These are phyloP conservation scores for Prunella vulgaris DNA, from an alignment of 257 asterid genomes.

Conservation along the genomic window DNA sequence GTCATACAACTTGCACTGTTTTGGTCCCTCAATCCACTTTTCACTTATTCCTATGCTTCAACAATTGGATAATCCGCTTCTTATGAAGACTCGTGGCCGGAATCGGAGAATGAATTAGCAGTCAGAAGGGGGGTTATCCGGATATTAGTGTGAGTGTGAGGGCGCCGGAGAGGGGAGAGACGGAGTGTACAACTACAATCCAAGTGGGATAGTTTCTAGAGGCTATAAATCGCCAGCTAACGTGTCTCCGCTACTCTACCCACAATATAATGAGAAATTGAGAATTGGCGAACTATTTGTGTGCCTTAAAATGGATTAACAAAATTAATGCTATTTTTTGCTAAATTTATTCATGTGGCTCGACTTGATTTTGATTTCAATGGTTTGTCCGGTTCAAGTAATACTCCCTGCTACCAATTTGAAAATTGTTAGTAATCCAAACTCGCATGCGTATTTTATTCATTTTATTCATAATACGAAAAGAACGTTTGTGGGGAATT, in stretches of 20 bases:
- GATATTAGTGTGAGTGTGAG: slow-evolving; percentile 5
- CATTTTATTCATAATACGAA: too few species aligned
- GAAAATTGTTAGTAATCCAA: too few species aligned
- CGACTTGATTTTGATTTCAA: neutral
- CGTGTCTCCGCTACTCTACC: slow-evolving; percentile 4
- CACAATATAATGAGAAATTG: neutral
- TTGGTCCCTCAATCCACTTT: neutral
- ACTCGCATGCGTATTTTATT: too few species aligned
- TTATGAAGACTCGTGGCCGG: neutral
- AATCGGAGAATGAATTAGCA: neutral
- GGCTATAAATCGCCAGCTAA: slow-evolving; percentile 15
- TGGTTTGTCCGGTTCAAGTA: too few species aligned
- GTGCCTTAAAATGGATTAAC: neutral
- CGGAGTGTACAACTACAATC: slow-evolving; percentile 14
- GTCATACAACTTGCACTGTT: neutral
- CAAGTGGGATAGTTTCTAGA: slow-evolving; percentile 13
- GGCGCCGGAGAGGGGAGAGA: slow-evolving; percentile 10
- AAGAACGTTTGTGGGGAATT: too few species aligned
- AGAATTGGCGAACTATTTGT: too few species aligned
- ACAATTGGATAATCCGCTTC: neutral
- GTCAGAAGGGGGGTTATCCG: slow-evolving; percentile 7
- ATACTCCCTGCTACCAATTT: too few species aligned
- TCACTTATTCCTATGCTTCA: neutral
- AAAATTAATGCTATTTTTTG: neutral
- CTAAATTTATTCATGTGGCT: neutral